Evolutionary conservation across 768 basidiomycete species (phyloP).

Genomic region (Leccinum subgranulosum): DNA sequence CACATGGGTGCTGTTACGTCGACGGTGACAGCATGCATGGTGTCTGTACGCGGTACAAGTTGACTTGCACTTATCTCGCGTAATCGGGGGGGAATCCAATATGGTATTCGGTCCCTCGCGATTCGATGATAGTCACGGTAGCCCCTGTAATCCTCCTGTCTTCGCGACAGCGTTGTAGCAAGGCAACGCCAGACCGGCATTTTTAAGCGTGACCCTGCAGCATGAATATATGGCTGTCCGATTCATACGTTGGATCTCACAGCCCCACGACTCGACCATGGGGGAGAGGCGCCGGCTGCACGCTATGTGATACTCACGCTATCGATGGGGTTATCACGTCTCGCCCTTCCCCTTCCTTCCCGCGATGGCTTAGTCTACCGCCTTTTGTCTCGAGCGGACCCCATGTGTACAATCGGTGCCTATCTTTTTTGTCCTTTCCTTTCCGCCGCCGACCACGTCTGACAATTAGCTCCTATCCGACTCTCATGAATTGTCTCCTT

Average conservation of each 20-base stretch:
- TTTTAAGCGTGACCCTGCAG: background rate
- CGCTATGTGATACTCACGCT: constrained; percentile 4
- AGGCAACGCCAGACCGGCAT: constrained; percentile 2
- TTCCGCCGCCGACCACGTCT: constrained; percentile 12
- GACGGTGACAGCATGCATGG: constrained; percentile 15
- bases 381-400: constrained; percentile 8
- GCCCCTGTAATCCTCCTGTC: constrained; percentile 1
- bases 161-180: constrained; percentile 5
- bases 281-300: background rate
- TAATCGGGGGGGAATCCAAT: constrained; percentile 18
- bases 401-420: constrained; percentile 14
- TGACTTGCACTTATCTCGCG: constrained; percentile 13
- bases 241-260: constrained; percentile 8
- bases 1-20: constrained; percentile 24
- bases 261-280: constrained; percentile 3
- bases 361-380: constrained; percentile 14
- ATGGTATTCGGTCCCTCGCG: constrained; percentile 9
- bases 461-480: constrained; percentile 22
- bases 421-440: constrained; percentile 10
- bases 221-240: background rate
- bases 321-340: constrained; percentile 7
- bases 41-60: background rate
- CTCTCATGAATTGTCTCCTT: background rate
- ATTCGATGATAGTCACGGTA: constrained; percentile 7
- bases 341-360: constrained; percentile 7